phyloP scores from a whole-genome alignment of 306 rosid species.

The Urtica urens region DNA sequence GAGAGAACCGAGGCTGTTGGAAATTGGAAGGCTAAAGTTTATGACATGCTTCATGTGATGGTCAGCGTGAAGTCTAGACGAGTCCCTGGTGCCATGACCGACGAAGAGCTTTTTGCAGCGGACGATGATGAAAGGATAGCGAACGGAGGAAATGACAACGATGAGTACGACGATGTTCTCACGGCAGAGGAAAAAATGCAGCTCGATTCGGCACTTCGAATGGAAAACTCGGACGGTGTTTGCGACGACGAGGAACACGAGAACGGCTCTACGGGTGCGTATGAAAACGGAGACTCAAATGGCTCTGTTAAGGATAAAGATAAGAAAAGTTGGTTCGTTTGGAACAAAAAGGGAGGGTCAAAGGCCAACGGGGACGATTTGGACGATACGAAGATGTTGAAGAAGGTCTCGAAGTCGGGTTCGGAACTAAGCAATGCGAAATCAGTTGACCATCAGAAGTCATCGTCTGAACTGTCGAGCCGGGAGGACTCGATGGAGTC shows the following conservation, averaged over 20 bases:
- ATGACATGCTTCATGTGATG: conserved; percentile 96
- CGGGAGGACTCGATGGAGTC: conserved; percentile 55
- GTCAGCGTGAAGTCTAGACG: conserved; percentile 97
- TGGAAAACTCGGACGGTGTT: conserved; percentile 61
- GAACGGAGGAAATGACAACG: conserved; percentile 73
- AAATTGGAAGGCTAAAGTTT: conserved; percentile 90
- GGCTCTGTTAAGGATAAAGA: conserved; percentile 80
- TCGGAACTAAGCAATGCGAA: conserved; percentile 67
- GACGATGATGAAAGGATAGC: conserved; percentile 70
- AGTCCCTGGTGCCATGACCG: conserved; percentile 99
- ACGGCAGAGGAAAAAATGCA: conserved; percentile 94
- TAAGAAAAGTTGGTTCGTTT: conserved; percentile 96
- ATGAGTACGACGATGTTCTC: conserved; percentile 83
- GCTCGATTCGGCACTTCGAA: conserved; percentile 81
- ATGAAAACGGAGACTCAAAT: conserved; percentile 61
- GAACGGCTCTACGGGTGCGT: conserved; percentile 43
- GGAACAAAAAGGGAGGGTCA: conserved; percentile 74
- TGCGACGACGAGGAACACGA: conserved; percentile 80
- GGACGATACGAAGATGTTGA: conserved; percentile 59
- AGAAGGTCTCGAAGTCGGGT: conserved; percentile 63
- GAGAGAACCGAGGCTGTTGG: conserved; percentile 97
- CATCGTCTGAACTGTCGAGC: conserved; percentile 34
- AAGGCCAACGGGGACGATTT: conserved; percentile 55
- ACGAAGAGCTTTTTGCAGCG: conserved; percentile 89
- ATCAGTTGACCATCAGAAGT: conserved; percentile 54